Base-by-base conservation (phyloP, 441 rosid genomes). In the Arabidopsis hybrid region DNA sequence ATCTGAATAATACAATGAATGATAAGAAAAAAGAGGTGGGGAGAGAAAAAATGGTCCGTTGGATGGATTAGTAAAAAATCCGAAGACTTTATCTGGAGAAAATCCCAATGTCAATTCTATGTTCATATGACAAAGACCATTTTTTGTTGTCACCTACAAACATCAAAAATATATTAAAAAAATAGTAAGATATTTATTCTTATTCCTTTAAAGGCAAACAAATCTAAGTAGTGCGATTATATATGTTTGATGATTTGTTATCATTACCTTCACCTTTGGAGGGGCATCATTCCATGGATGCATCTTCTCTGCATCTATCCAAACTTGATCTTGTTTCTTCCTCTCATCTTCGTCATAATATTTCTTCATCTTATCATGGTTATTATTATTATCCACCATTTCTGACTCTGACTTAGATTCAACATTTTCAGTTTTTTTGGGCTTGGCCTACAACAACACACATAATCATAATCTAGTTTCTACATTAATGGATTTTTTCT, bases 261-360 rank as follows among this genome's bases (percentile, higher is more conserved):
- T 69, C 16, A 3, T 56, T 70, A 91, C 95, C 88, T 88, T 83
- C 80, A 88, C 76, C 75, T 80, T 74, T 35, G 95, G 81, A 83
- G 84, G 80, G 49, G 74, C 81, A 79, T 83, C 89, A 18, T 38
- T 21, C 93, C 93, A 91, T 14, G 77, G 76, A 26, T 91, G 89
- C 76, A 85, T 89, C 13, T 53, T 69, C 8, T 69, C 35, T 34
- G 53, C 34, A 46, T 46, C 51, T 46, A 46, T 7, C 51, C 51
- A 46, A 46, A 46, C 18, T 46, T 46, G 51, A 46, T 6, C 21
- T 67, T 71, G 60, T 17, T 84, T 92, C 74, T 73, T 79, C 69
- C 85, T 86, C 61, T 81, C 77, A 84, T 80, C 79, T 45, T 34
- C 11, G 58, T 69, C 66, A 35, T 13, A 59, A 50, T 69, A 69